Evolutionary conservation across 495 filamentous ascomycete genomes (phyloP), one percentile per base, ranked within the genome.

Genomic region (Tuber indicum): DNA sequence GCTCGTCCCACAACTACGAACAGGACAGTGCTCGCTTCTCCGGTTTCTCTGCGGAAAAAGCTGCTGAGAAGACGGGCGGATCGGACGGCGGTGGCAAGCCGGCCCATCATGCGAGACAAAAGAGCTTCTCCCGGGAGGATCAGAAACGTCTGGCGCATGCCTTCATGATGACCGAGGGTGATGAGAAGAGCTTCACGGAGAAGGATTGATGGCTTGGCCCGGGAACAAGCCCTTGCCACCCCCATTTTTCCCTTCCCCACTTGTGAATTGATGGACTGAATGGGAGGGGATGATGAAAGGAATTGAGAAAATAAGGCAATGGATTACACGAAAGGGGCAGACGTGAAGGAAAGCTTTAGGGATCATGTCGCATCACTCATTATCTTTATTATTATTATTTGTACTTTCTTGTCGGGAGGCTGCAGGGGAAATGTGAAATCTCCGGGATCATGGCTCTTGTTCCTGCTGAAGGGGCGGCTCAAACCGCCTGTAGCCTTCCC

Each of bases 1-100:
- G 79, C 62, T 81, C 80, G 41, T 81, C 80, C 26, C 73, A 81
- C 75, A 81, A 81, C 72, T 81, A 81, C 45, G 80, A 45, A 71
- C 75, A 78, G 7, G 80, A 81, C 42, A 80, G 78, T 72, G 78
- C 71, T 43, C 71, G 42, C 5, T 80, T 76, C 74, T 76, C 77
- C 58, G 39, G 46, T 32, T 41, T 74, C 41, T 74, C 77, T 41
- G 70, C 44, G 21, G 73, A 73, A 45, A 71, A 71, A 45, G 52
- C 41, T 69, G 73, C 79, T 74, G 70, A 47, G 23, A 47, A 52
- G 44, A 16, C 62, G 39, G n/a, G 23, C n/a, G 26, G 23, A 36
- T n/a, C 78, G 71, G 45, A 44, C 41, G 39, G 58, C 39, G 46
- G 74, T 44, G 52, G 71, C 52, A 77, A 39, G 49, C 73, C 71